Evolutionary conservation across 179 eudicot species (phyloP).

Genomic region (Pouteria campechiana): DNA sequence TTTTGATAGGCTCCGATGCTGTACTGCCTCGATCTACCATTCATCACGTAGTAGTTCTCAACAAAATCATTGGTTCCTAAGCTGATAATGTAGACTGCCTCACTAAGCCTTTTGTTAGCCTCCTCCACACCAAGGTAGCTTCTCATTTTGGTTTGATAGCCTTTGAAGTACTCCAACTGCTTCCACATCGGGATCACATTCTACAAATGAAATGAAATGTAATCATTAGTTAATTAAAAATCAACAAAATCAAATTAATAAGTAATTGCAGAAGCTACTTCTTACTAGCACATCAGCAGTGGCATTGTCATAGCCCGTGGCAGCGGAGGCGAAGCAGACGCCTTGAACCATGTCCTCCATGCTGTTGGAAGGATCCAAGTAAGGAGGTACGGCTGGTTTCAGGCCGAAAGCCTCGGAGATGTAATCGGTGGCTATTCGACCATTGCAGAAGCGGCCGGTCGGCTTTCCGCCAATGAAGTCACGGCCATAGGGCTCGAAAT

Average conservation of each 20-base stretch:
- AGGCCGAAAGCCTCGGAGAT: constrained; percentile 61
- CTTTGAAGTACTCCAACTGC: constrained; percentile 58
- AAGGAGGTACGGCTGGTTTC: constrained; percentile 53
- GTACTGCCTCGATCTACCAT: constrained; percentile 16
- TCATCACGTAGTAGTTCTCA: constrained; percentile 52
- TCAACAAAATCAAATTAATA: background rate
- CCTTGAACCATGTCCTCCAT: constrained; percentile 62
- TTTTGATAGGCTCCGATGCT: constrained; percentile 36
- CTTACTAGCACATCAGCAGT: constrained; percentile 62
- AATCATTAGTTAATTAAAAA: no score
- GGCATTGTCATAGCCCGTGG: constrained; percentile 62
- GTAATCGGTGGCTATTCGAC: constrained; percentile 57
- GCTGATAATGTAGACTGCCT: constrained; percentile 44
- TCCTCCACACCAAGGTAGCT: constrained; percentile 27
- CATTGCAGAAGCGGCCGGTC: constrained; percentile 76
- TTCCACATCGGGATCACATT: constrained; percentile 66
- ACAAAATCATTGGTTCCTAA: constrained; percentile 73
- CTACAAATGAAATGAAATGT: constrained; percentile 19
- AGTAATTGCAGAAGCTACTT: background rate
- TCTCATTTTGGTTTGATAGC: constrained; percentile 36
- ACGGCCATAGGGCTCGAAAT: constrained; percentile 65
- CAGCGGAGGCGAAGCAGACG: constrained; percentile 82
- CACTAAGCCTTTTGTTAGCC: constrained; percentile 27
- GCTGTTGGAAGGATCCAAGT: constrained; percentile 46
- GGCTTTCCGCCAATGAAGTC: constrained; percentile 49